A percentile compares a stretch with the other conserved stretches of the same genome.
These are phyloP conservation scores for Avena sativa DNA, from an alignment of 176 grass and related monocot species.

Conservation along the genomic window DNA sequence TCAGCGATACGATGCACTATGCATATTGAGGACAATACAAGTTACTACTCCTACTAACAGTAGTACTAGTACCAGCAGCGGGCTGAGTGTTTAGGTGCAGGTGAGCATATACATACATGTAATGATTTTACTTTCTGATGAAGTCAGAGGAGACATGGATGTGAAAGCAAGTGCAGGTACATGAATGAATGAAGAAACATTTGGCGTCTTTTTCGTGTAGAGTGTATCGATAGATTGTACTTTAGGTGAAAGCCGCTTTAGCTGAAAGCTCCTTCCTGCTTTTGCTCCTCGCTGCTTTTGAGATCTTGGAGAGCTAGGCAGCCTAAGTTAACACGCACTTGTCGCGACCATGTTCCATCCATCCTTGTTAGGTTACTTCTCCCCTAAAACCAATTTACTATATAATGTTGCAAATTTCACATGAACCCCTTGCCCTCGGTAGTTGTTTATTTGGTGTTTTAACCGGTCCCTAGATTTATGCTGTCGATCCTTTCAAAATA, in stretches of 20 bases:
- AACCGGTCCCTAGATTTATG: neutral
- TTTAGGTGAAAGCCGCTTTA: constrained; percentile 64
- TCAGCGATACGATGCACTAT: neutral
- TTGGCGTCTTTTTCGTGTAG: constrained; percentile 53
- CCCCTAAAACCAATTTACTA: neutral
- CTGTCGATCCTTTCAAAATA: neutral
- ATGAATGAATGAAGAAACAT: constrained; percentile 51
- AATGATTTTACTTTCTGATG: constrained; percentile 65
- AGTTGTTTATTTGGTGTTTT: constrained; percentile 8
- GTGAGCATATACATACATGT: constrained; percentile 22
- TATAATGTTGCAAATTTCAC: neutral
- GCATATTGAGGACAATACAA: neutral
- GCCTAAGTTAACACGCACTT: constrained; percentile 45
- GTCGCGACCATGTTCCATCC: constrained; percentile 25
- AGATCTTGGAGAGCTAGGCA: constrained; percentile 45
- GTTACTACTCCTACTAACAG: neutral
- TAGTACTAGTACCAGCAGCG: neutral
- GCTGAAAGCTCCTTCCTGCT: constrained; percentile 51
- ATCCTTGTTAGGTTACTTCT: constrained; percentile 35
- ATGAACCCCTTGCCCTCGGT: neutral
- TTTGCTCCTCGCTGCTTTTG: constrained; percentile 56
- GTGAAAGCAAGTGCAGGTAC: constrained; percentile 59
- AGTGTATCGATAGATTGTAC: constrained; percentile 57
- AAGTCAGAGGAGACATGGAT: constrained; percentile 58
- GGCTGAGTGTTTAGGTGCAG: constrained; percentile 18